phyloP scores from a whole-genome alignment of 2,329 filamentous ascomycete species.

The Pseudogymnoascus sp. region DNA sequence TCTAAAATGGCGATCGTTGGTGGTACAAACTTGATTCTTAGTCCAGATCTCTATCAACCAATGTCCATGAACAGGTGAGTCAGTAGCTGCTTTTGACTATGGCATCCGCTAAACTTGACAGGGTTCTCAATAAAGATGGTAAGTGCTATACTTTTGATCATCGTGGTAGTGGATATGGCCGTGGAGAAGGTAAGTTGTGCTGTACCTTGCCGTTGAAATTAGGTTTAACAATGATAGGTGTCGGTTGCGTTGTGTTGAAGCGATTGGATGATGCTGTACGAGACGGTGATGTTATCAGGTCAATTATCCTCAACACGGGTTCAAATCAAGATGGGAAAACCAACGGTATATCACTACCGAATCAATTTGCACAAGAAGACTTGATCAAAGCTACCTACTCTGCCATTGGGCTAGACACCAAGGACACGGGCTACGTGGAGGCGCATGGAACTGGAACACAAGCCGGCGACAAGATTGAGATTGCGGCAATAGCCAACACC shows the following conservation, averaged over 20 bases:
- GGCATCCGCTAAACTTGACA: neutral
- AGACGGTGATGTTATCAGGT: constrained; percentile 35
- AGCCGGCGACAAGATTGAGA: constrained; percentile 15
- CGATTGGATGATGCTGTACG: constrained; percentile 32
- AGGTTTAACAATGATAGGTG: constrained; percentile 13
- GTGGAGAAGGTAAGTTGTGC: constrained; percentile 33
- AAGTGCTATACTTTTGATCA: constrained; percentile 31
- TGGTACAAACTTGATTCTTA: constrained; percentile 15
- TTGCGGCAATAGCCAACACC: constrained; percentile 12
- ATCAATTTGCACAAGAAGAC: constrained; percentile 26
- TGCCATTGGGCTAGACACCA: constrained; percentile 9
- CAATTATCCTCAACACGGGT: constrained; percentile 34
- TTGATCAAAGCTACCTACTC: constrained; percentile 29
- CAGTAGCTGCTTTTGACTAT: neutral
- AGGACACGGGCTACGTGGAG: constrained; percentile 15
- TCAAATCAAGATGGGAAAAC: constrained; percentile 38
- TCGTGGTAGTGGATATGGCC: constrained; percentile 36
- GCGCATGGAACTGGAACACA: constrained; percentile 7
- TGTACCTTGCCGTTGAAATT: neutral
- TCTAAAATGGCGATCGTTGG: constrained; percentile 18
- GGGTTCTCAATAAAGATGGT: constrained; percentile 25
- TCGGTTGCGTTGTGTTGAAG: constrained; percentile 35
- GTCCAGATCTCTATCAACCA: constrained; percentile 19
- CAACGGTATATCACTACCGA: constrained; percentile 36
- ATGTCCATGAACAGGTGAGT: constrained; percentile 23